Evolutionary conservation across 169 alveolate genomes (phyloP).

Genomic region (Eimeria praecox): DNA sequence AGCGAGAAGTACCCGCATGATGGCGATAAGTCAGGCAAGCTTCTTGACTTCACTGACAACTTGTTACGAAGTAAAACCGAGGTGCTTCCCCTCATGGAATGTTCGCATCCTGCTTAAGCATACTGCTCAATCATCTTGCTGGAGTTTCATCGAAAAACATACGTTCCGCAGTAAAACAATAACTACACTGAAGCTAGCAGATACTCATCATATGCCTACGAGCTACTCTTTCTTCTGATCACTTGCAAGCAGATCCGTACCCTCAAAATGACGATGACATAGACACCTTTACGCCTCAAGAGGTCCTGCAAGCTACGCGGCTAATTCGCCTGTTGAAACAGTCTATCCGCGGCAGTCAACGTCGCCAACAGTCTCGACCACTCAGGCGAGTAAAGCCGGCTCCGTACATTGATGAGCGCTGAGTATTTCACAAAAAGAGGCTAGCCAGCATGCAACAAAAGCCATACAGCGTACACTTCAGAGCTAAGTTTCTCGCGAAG

Average conservation of each 20-base stretch:
- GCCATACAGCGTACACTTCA: not conserved
- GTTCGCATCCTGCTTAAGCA: not conserved
- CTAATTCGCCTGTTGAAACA: conserved; percentile 59
- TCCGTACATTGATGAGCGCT: not conserved
- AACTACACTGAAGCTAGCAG: not conserved
- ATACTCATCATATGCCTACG: not conserved
- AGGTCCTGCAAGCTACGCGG: conserved; percentile 62
- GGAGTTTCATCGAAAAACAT: not conserved
- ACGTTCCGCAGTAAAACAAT: not conserved
- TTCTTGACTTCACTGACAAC: not conserved
- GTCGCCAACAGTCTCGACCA: conserved; percentile 3
- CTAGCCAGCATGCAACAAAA: not conserved
- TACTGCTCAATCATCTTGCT: not conserved
- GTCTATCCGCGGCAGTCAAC: conserved; percentile 40
- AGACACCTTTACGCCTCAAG: conserved; percentile 63
- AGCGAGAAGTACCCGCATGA: not conserved
- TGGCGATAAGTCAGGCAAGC: conserved; percentile 12
- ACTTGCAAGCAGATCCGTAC: conserved; percentile 24
- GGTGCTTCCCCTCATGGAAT: not conserved
- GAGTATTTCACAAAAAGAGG: not conserved
- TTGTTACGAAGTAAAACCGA: not conserved
- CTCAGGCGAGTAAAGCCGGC: conserved; percentile 32
- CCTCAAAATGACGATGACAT: conserved; percentile 26
- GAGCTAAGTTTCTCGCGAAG: not conserved
- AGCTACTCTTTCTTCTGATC: not conserved